Evolutionary conservation across 352 stramenopile genomes (phyloP).

Genomic region (Globisporangium camurandrum): DNA sequence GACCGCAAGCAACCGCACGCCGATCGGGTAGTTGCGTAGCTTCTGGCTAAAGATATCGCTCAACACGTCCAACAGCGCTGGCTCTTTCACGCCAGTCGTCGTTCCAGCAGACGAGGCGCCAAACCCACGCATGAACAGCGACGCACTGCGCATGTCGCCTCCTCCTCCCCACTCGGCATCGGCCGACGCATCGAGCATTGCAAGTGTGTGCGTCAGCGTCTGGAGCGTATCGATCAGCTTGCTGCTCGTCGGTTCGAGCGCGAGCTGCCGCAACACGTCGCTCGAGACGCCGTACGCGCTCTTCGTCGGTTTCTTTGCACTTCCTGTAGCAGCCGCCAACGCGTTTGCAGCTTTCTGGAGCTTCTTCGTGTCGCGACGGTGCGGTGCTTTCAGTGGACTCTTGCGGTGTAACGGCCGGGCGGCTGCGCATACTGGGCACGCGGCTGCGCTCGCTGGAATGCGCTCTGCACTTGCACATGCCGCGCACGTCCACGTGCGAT

Average conservation of each 20-base stretch:
- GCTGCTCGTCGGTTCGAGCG: conserved; percentile 31
- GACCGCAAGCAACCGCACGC: conserved; percentile 52
- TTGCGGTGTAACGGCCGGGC: conserved; percentile 18
- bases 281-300: conserved; percentile 68
- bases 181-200: conserved; percentile 79
- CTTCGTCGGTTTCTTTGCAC: conserved; percentile 20
- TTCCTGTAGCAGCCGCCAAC: conserved; percentile 26
- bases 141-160: conserved; percentile 34
- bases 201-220: conserved; percentile 72
- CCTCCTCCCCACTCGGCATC: conserved; percentile 74
- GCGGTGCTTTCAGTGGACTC: conserved; percentile 14
- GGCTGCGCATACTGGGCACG: conserved; percentile 34
- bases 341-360: conserved; percentile 13
- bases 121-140: conserved; percentile 57
- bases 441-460: conserved; percentile 12
- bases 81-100: conserved; percentile 35
- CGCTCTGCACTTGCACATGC: conserved; percentile 16
- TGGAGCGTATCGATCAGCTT: conserved; percentile 66
- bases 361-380: too few species aligned
- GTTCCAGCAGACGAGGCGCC: conserved; percentile 17
- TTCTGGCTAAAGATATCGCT: conserved; percentile 40
- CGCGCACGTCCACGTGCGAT: conserved; percentile 23
- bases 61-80: conserved; percentile 46
- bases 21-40: conserved; percentile 22
- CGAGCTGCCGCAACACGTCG: conserved; percentile 46